phyloP scores from a whole-genome alignment of 1,139 yeast genomes.

The Geotrichum reessii region DNA sequence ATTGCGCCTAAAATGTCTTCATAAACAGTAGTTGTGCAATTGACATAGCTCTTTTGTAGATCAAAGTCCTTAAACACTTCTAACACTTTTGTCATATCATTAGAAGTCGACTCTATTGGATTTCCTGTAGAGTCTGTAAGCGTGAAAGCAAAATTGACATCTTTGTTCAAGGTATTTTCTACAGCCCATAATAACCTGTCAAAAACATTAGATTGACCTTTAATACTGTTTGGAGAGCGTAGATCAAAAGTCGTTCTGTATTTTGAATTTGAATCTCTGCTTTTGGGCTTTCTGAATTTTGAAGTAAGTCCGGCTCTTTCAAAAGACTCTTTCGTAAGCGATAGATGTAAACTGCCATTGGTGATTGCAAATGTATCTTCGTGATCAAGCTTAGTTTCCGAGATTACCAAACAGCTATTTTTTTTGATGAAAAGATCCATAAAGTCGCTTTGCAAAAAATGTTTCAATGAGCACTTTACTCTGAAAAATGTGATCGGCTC shows the following conservation, averaged over 20 bases:
- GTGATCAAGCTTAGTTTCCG: constrained; percentile 30
- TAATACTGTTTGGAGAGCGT: constrained; percentile 6
- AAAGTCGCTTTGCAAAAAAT: constrained; percentile 13
- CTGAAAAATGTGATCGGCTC: constrained; percentile 2
- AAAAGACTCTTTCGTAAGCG: constrained; percentile 33
- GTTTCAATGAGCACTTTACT: constrained; percentile 10
- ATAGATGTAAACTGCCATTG: constrained; percentile 29
- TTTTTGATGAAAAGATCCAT: constrained; percentile 16
- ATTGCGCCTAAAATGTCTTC: constrained; percentile 9
- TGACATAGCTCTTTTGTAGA: constrained; percentile 1
- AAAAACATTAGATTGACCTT: constrained; percentile 23
- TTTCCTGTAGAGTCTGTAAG: background rate
- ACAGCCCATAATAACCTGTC: constrained; percentile 40
- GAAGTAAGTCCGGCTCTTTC: constrained; percentile 33
- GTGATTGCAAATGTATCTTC: constrained; percentile 34
- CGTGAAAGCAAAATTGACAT: constrained; percentile 6
- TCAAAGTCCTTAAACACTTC: constrained; percentile 1
- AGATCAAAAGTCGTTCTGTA: constrained; percentile 23
- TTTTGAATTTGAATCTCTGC: background rate
- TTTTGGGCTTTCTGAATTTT: constrained; percentile 7
- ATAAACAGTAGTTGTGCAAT: constrained; percentile 9
- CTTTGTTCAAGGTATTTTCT: constrained; percentile 13
- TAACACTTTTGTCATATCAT: constrained; percentile 1
- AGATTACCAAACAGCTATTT: constrained; percentile 20
- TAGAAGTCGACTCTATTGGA: background rate